phyloP scores from a whole-genome alignment of 2,329 filamentous ascomycete species.

The Ustulina deusta region DNA sequence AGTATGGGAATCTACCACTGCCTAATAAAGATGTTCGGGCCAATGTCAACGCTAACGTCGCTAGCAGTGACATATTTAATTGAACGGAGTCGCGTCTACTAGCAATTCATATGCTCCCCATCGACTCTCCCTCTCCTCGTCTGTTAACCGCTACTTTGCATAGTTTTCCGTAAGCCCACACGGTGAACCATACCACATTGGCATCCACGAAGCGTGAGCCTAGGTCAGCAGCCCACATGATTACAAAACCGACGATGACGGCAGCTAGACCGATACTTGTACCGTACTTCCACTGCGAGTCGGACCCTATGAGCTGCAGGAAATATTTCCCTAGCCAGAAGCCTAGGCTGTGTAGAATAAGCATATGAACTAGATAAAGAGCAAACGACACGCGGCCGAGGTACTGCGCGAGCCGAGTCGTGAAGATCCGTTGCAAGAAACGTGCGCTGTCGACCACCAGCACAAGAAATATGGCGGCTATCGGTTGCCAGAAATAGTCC shows the following conservation, averaged over 20 bases:
- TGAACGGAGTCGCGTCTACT: no score
- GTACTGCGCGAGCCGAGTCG: constrained; percentile 45
- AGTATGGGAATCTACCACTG: no score
- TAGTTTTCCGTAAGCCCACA: constrained; percentile 39
- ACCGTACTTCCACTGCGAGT: constrained; percentile 37
- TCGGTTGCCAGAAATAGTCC: constrained; percentile 48
- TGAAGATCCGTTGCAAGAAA: constrained; percentile 48
- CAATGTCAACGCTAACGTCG: background rate
- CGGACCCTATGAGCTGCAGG: constrained; percentile 30
- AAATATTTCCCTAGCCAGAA: constrained; percentile 36
- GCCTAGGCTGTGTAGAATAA: constrained; percentile 45
- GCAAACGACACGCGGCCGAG: constrained; percentile 49
- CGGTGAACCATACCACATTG: constrained; percentile 40
- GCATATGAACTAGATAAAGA: constrained; percentile 48
- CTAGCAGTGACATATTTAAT: no score
- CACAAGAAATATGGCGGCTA: constrained; percentile 47
- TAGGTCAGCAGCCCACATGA: constrained; percentile 43
- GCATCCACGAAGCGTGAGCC: constrained; percentile 44
- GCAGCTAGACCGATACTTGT: constrained; percentile 31
- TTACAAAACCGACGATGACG: constrained; percentile 36
- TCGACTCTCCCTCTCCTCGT: background rate
- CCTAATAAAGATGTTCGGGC: no score
- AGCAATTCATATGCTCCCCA: background rate
- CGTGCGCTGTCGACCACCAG: constrained; percentile 41
- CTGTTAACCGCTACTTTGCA: constrained; percentile 22